Conservation (phyloP, 2,329 filamentous ascomycete species). For the Sarocladium kiliense region DNA sequence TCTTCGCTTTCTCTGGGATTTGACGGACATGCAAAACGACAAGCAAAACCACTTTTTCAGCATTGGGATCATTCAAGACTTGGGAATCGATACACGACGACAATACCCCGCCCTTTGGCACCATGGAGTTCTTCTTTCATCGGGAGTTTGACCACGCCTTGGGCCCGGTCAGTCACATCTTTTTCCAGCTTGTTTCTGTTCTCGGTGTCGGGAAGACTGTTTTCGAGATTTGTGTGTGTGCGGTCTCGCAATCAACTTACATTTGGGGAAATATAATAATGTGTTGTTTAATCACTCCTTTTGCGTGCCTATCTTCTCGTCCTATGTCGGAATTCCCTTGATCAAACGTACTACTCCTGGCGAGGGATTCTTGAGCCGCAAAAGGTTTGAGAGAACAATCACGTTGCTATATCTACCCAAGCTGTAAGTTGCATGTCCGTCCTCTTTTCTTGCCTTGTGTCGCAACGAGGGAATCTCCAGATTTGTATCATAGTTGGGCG, state of each 20-base stretch:
- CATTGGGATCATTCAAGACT: not conserved
- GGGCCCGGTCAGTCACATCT: not conserved
- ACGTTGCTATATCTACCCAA: not conserved
- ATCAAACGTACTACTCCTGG: not conserved
- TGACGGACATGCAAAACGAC: conserved; percentile 7
- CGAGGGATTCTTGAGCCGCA: not conserved
- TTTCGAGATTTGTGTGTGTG: conserved; percentile 5
- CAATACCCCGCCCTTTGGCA: conserved; percentile 5
- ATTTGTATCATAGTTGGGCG: conserved; percentile 21
- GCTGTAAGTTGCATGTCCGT: not conserved
- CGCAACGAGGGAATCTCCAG: conserved; percentile 4
- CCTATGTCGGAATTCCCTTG: not conserved
- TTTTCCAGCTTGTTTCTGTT: not conserved
- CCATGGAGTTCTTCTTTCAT: conserved; percentile 5
- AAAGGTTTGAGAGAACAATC: not conserved
- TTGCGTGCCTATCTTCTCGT: not conserved
- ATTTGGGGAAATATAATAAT: conserved; percentile 6
- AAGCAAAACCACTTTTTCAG: not conserved
- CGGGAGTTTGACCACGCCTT: conserved; percentile 3
- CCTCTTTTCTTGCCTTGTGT: too few species aligned
- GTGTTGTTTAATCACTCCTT: conserved; percentile 1
- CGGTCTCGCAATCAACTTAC: conserved; percentile 7
- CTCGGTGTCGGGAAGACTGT: not conserved
- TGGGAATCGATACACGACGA: not conserved
- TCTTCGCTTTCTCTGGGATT: conserved; percentile 4